Evolutionary conservation across 768 basidiomycete species (phyloP), one percentile per base, ranked within the genome.

Genomic region (Rhizopogon rudus): DNA sequence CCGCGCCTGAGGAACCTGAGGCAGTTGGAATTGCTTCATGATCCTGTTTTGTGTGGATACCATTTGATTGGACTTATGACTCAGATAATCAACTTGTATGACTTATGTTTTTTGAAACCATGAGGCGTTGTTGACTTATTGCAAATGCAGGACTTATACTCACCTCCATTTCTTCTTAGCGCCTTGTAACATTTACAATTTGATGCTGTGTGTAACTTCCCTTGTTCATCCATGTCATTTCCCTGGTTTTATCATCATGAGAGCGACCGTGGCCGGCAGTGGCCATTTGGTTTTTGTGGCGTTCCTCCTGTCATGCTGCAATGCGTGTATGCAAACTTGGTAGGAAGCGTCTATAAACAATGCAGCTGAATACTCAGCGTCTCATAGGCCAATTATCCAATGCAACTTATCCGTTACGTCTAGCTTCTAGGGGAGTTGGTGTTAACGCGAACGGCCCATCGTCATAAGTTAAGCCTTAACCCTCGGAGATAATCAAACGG

Each of bases 61-160:
- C 48, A 49, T 49, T 22, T 49, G 48, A 37, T 35, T 49, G 22
- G 35, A 29, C 35, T 49, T 49, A 22, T 49, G 35, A 14, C 35
- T 37, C 35, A 22, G 35, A 49, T 25, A 20, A 33, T 8, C 33
- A 35, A 49, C 33, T 20, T 49, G 48, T 49, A 37, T 16, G 20
- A 16, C 35, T 29, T 6, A 10, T 51, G 22, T 25, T 33, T 52
- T n/a, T 49, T 51, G 39, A 52, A 29, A 52, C 6, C 44, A 52
- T 5, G 44, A 14, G 51, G 28, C 31, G 45, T 48, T 51, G 44
- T 49, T 20, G 51, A 52, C 51, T 42, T 51, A 51, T 44, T 49
- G 44, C 51, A 51, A 50, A 44, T 10, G 16, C 48, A 49, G 35
- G 48, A 22, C 14, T 13, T 49, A 25, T 49, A 13, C 48, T 49